A percentile compares a stretch with the other conserved stretches of the same genome.
These are phyloP conservation scores for Cordyceps cicadae DNA, from an alignment of 2,329 filamentous ascomycete species.

Conservation along the genomic window DNA sequence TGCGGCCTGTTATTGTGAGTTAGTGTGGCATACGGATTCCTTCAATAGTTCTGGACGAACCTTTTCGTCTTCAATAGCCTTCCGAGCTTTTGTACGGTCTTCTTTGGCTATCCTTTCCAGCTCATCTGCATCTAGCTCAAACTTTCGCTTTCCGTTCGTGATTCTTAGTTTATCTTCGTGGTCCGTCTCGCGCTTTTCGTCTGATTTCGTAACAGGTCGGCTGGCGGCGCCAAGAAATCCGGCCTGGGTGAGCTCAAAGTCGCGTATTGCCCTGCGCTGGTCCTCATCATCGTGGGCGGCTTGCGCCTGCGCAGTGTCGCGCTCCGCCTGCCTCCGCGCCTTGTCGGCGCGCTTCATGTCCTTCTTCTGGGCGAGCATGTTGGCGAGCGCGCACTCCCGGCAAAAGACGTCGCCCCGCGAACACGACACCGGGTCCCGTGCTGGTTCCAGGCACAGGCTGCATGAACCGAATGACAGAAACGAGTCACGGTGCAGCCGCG, in stretches of 20 bases:
- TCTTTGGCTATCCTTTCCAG: constrained; percentile 59
- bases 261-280: constrained; percentile 58
- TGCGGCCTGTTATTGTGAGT: constrained; percentile 35
- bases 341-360: constrained; percentile 79
- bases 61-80: constrained; percentile 65
- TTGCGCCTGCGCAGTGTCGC: constrained; percentile 53
- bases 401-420: constrained; percentile 85
- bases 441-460: constrained; percentile 73
- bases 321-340: constrained; percentile 50
- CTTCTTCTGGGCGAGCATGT: constrained; percentile 84
- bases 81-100: constrained; percentile 62
- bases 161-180: constrained; percentile 12
- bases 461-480: constrained; percentile 90
- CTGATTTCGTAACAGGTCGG: constrained; percentile 22
- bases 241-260: constrained; percentile 80
- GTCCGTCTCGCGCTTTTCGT: constrained; percentile 18
- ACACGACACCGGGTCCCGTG: constrained; percentile 77
- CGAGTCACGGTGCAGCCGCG: constrained; percentile 80
- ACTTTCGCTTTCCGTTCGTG: constrained; percentile 57
- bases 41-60: constrained; percentile 24
- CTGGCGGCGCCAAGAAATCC: constrained; percentile 43
- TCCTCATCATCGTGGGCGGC: constrained; percentile 60
- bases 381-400: constrained; percentile 83
- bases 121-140: constrained; percentile 65
- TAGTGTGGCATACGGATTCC: constrained; percentile 10